Base-by-base conservation (phyloP, 1,139 yeast genomes). In the Eremothecium sinecaudum region DNA sequence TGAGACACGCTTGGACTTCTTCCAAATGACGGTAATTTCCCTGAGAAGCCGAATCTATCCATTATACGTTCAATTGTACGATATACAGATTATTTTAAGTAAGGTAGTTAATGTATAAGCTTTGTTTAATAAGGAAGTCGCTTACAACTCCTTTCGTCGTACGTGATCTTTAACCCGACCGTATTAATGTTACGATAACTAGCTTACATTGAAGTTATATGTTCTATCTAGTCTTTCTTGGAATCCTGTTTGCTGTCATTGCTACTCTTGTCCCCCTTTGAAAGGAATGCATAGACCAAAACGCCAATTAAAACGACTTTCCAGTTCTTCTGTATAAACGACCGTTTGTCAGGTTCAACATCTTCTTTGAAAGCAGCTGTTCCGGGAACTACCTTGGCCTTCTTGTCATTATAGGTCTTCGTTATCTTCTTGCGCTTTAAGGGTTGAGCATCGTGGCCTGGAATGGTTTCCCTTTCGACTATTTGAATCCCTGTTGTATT, bases 11-110 rank as follows among this genome's bases (percentile, higher is more conserved):
- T 48, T 43, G n/a, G n/a, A 6, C 51, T 49, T 32, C 55, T 59
- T 13, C 60, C 62, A 38, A 61, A 59, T 3, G 52, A 43, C 13
- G 60, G 58, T 24, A 57, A 35, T 35, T 54, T 57, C 9, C 43
- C 43, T 24, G 43, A 33, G 7, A 42, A 33, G 14, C 52, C 48
- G 24, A 61, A 54, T 40, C 50, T 60, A 21, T 58, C 64, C 63
- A 58, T 58, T n/a, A 18, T 34, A 15, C 11, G 21, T 19, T 19
- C n/a, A n/a, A n/a, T n/a, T n/a, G n/a, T n/a, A n/a, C n/a, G n/a
- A n/a, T n/a, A n/a, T n/a, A n/a, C n/a, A n/a, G n/a, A n/a, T n/a
- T n/a, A n/a, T n/a, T n/a, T n/a, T n/a, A n/a, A n/a, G n/a, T n/a
- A n/a, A n/a, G n/a, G n/a, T n/a, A n/a, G n/a, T n/a, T n/a, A n/a